phyloP scores from a whole-genome alignment of 208 protist species.

The Acanthamoeba castellanii region DNA sequence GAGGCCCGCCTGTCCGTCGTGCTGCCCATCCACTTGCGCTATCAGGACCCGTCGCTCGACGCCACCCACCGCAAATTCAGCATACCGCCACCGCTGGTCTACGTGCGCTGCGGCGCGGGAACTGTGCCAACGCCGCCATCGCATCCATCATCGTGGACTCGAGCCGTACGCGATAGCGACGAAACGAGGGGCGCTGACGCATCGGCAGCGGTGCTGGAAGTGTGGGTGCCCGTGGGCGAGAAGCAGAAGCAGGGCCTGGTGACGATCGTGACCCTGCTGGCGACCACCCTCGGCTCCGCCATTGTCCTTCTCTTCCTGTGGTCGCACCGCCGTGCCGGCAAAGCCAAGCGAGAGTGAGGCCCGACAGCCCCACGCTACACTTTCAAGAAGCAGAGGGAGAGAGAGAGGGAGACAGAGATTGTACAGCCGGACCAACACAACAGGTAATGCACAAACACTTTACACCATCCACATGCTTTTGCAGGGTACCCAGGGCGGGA shows the following conservation, averaged over 20 bases:
- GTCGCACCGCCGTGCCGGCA: neutral
- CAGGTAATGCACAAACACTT: neutral
- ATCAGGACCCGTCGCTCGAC: neutral
- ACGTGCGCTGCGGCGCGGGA: neutral
- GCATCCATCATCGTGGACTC: neutral
- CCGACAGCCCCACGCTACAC: neutral
- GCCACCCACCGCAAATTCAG: neutral
- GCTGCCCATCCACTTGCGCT: constrained; percentile 3
- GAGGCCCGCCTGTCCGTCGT: neutral
- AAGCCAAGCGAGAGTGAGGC: neutral
- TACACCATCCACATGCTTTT: neutral
- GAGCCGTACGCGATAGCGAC: neutral
- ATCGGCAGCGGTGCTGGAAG: neutral
- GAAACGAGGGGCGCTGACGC: neutral
- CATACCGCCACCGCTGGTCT: neutral
- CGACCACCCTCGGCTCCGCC: neutral
- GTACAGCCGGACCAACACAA: neutral
- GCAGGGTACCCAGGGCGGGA: no score
- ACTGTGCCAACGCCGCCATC: neutral
- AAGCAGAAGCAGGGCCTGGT: constrained; percentile 16
- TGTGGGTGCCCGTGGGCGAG: constrained; percentile 2
- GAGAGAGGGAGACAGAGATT: neutral
- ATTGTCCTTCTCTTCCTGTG: neutral
- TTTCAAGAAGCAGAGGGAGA: neutral
- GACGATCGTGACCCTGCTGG: neutral